phyloP scores from a whole-genome alignment of 352 stramenopile genomes.

The Globisporangium solare region DNA sequence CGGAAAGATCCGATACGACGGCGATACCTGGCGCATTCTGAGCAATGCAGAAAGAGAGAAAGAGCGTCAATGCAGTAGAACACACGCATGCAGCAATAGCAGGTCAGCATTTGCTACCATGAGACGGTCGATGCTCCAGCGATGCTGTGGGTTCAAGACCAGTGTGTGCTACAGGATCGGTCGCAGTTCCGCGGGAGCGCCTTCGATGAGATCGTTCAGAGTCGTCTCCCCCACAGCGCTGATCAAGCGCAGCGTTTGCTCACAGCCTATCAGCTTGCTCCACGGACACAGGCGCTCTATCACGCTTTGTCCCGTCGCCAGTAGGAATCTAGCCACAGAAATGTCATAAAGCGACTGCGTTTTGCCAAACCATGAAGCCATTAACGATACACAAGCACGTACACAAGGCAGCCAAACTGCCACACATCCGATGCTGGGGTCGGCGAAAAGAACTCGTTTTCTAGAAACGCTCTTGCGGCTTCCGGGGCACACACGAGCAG shows the following conservation, averaged over 20 bases:
- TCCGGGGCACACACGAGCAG: slow-evolving; percentile 39
- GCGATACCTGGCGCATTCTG: slow-evolving; percentile 6
- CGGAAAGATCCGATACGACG: neutral
- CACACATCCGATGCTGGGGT: slow-evolving; percentile 58
- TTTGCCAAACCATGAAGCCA: neutral
- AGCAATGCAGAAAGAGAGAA: neutral
- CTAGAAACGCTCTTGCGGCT: slow-evolving; percentile 41
- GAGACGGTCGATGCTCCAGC: slow-evolving; percentile 45
- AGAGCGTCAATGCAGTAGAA: no score
- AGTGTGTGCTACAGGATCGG: slow-evolving; percentile 42
- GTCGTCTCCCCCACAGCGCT: slow-evolving; percentile 49
- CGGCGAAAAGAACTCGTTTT: slow-evolving; percentile 32
- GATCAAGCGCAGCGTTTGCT: slow-evolving; percentile 50
- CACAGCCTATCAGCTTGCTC: slow-evolving; percentile 24
- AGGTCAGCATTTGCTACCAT: slow-evolving; percentile 21
- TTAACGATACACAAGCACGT: slow-evolving; percentile 10
- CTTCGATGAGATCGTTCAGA: slow-evolving; percentile 29
- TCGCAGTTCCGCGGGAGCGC: slow-evolving; percentile 25
- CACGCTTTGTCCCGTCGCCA: slow-evolving; percentile 40
- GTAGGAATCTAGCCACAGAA: slow-evolving; percentile 34
- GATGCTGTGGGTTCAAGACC: slow-evolving; percentile 33
- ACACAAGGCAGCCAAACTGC: slow-evolving; percentile 76
- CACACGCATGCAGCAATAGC: neutral
- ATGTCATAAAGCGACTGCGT: neutral
- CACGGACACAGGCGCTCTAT: slow-evolving; percentile 43